Conservation (phyloP, 805 yeast genomes). For the Blastobotrys terrestris region DNA sequence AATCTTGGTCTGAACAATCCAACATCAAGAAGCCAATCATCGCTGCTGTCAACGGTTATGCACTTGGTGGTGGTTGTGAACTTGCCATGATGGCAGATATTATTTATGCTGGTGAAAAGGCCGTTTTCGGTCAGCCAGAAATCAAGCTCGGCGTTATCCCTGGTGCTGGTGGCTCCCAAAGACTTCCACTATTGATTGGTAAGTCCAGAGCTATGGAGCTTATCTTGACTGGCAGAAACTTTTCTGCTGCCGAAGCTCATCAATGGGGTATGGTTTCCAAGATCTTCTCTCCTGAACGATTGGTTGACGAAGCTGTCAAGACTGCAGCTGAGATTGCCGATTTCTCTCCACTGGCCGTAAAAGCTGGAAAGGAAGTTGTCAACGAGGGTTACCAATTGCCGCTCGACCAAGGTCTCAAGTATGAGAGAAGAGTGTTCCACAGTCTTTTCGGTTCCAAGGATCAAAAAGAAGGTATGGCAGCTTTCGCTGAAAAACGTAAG, state of each 20-base stretch:
- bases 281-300: slow-evolving; percentile 34
- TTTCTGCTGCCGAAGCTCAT: slow-evolving; percentile 41
- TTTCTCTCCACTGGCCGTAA: slow-evolving; percentile 39
- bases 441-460: slow-evolving; percentile 41
- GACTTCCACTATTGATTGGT: slow-evolving; percentile 37
- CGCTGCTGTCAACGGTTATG: slow-evolving; percentile 50
- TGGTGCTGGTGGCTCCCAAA: slow-evolving; percentile 43
- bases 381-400: slow-evolving; percentile 35
- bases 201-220: slow-evolving; percentile 37
- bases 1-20: slow-evolving; percentile 37
- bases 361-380: slow-evolving; percentile 43
- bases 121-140: slow-evolving; percentile 51
- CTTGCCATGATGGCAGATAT: slow-evolving; percentile 49
- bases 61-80: slow-evolving; percentile 54
- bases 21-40: slow-evolving; percentile 42
- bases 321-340: slow-evolving; percentile 39
- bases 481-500: slow-evolving; percentile 43
- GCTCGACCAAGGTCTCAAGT: slow-evolving; percentile 36
- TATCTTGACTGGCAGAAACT: slow-evolving; percentile 40
- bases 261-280: slow-evolving; percentile 45
- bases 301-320: slow-evolving; percentile 39
- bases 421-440: slow-evolving; percentile 42
- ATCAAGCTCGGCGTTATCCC: slow-evolving; percentile 47
- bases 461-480: slow-evolving; percentile 46
- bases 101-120: slow-evolving; percentile 43